These are phyloP conservation scores for Dothideomycetes sp. DNA, from an alignment of 2,329 filamentous ascomycete species.

Conservation along the genomic window DNA sequence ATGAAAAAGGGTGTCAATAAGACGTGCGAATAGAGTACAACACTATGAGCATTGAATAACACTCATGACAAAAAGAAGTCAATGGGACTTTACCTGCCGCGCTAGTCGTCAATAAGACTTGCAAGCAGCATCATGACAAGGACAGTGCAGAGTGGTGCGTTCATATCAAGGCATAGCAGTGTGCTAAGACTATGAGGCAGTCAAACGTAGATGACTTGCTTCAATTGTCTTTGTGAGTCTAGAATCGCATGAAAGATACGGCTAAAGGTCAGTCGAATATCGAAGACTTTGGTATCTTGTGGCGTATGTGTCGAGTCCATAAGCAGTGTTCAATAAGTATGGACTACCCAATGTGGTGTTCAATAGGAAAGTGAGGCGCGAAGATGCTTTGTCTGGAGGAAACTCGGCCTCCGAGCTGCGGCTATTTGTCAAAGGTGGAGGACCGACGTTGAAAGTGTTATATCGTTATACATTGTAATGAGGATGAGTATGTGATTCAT, in stretches of 20 bases:
- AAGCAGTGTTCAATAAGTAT: conserved; percentile 12
- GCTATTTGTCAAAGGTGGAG: neutral
- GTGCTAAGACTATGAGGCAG: too few relatives aligned
- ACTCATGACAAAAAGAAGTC: neutral
- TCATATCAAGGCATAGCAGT: too few relatives aligned
- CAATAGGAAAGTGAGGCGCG: conserved; percentile 11
- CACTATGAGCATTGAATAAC: neutral
- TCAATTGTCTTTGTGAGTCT: too few relatives aligned
- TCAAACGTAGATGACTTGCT: too few relatives aligned
- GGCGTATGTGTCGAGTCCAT: conserved; percentile 5
- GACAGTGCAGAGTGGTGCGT: neutral
- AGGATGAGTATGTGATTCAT: neutral
- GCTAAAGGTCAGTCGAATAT: neutral
- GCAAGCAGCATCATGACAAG: conserved; percentile 3
- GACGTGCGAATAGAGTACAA: conserved; percentile 4
- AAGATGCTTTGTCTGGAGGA: neutral
- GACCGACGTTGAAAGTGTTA: neutral
- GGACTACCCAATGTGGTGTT: conserved; percentile 9
- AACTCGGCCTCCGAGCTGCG: neutral
- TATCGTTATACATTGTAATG: neutral
- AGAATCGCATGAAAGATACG: neutral
- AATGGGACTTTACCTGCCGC: conserved; percentile 1
- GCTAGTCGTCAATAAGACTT: conserved; percentile 1
- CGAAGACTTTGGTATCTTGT: neutral
- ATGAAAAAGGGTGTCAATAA: conserved; percentile 12